Percentiles rank a stretch among this genome's conserved stretches.
Evolutionary conservation across 345 rosid genomes (phyloP).

Genomic region (Murraya paniculata): DNA sequence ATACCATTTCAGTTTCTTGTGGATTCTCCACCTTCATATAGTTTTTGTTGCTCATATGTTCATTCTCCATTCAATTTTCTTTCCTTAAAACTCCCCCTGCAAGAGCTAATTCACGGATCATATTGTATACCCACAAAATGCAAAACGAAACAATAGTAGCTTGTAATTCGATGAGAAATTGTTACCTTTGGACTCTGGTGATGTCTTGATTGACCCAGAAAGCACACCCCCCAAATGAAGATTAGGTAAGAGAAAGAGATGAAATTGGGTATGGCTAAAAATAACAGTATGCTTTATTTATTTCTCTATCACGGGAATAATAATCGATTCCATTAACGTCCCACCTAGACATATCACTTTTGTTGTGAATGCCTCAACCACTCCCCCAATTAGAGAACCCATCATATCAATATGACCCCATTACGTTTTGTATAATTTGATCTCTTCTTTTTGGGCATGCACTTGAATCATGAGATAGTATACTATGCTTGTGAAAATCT

Average conservation of each 20-base stretch:
- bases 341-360: constrained; percentile 30
- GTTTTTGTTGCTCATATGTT: constrained; percentile 17
- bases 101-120: background rate
- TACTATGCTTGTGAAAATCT: background rate
- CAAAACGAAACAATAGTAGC: background rate
- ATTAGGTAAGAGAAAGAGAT: background rate
- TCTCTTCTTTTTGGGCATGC: constrained; percentile 11
- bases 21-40: constrained; percentile 41
- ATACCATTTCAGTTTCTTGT: constrained; percentile 13
- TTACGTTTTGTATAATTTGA: background rate
- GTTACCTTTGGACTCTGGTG: background rate
- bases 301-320: constrained; percentile 27
- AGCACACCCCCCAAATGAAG: background rate
- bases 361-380: constrained; percentile 37
- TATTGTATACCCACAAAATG: background rate
- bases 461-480: constrained; percentile 22
- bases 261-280: background rate
- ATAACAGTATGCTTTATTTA: background rate
- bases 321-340: constrained; percentile 29
- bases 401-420: constrained; percentile 7
- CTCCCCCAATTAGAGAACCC: constrained; percentile 2
- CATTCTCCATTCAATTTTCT: constrained; percentile 29
- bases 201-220: background rate
- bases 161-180: background rate
- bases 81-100: background rate